Conservation (phyloP, 768 basidiomycete genomes). For the Naematelia aurantialba region DNA sequence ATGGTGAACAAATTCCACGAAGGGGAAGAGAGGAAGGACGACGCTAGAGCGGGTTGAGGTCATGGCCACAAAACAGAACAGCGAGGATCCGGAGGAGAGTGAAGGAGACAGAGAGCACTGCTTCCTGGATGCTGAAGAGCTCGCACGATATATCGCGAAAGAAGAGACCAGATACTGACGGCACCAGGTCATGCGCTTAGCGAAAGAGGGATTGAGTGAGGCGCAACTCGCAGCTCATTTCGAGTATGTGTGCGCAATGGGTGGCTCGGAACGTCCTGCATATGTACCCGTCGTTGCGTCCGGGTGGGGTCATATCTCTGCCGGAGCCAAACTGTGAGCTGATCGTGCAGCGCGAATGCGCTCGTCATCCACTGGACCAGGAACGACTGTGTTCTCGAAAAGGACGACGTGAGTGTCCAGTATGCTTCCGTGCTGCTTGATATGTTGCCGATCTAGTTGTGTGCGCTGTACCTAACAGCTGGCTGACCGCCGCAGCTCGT, state of each 20-base stretch:
- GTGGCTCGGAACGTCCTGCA: constrained; percentile 80
- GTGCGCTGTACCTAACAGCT: too few relatives aligned
- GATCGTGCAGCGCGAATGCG: constrained; percentile 65
- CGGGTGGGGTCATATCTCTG: constrained; percentile 57
- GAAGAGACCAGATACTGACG: too few relatives aligned
- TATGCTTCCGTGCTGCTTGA: too few relatives aligned
- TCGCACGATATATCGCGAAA: too few relatives aligned
- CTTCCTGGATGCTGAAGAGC: too few relatives aligned
- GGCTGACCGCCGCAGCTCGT: constrained; percentile 51
- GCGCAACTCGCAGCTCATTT: constrained; percentile 73
- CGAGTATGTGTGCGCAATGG: constrained; percentile 75
- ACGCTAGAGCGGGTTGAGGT: too few relatives aligned
- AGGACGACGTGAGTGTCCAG: constrained; percentile 59
- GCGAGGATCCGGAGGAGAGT: too few relatives aligned
- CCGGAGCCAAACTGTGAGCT: not conserved
- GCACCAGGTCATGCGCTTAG: constrained; percentile 83
- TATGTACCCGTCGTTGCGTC: constrained; percentile 98
- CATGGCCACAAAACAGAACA: too few relatives aligned
- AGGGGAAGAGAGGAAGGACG: too few relatives aligned
- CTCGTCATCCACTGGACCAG: constrained; percentile 91
- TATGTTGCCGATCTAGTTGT: too few relatives aligned
- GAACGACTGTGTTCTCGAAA: constrained; percentile 72
- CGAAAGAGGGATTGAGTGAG: constrained; percentile 60
- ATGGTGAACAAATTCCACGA: too few relatives aligned
- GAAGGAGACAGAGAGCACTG: too few relatives aligned